Evolutionary conservation across 192 early-diverging fungal genomes (phyloP), one percentile per base, ranked within the genome.

Genomic region (Chytriomyces sp.): DNA sequence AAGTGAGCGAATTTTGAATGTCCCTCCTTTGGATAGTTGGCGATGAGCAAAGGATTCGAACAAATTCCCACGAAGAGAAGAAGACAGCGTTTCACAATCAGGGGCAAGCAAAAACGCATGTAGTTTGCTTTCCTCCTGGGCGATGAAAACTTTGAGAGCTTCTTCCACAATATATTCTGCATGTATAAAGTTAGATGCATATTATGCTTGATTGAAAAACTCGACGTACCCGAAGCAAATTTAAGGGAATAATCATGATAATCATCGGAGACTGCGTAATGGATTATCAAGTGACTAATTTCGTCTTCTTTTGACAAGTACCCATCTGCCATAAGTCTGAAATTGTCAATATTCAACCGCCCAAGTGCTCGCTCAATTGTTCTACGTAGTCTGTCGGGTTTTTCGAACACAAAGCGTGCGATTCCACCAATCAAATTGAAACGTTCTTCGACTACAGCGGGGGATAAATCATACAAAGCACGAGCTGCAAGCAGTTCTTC

Each of bases 401-500:
- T 68, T 47, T 68, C 67, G 13, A 68, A 68, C 26, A 68, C 67
- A 68, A 45, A 68, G 67, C 67, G 67, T 68, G 67, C 43, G 45
- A 45, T 68, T 47, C 67, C 67, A 68, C 67, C 45, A 68, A 68
- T 46, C 45, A 68, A 68, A 28, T 47, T 28, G 45, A 68, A 68
- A 28, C 67, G 67, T 45, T 68, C 45, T 46, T 47, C 45, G 45
- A 68, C 67, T 16, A 16, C 45, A 68, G 26, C 45, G 6, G 8
- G 35, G 9, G 67, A 68, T 46, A 47, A 46, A 68, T 68, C 45
- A 68, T 68, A 68, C 50, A 53, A 13, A 13, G 67, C 43, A 13
- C 67, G 67, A 68, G 67, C 67, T 47, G 45, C 11, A 47, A 45
- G 67, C 67, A 68, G 45, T 47, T 68, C 67, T 45, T 68, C 45